A percentile compares a stretch with the other conserved stretches of the same genome.
Evolutionary conservation across 2,329 filamentous ascomycete genomes (phyloP).

Genomic region (Cordyceps farinosa): DNA sequence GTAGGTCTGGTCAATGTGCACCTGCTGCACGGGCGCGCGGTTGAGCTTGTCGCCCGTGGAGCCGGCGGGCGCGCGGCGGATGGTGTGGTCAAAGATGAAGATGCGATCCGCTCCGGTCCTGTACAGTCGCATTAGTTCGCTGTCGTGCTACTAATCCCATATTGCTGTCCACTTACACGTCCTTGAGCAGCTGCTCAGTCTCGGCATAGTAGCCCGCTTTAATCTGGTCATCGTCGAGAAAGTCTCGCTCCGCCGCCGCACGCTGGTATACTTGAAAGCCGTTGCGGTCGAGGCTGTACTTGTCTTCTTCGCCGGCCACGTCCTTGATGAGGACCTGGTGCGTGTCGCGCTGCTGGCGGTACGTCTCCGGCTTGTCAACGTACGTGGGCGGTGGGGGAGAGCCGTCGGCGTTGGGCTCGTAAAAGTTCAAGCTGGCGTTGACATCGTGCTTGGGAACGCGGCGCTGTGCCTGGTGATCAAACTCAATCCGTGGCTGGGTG

Average conservation of each 20-base stretch:
- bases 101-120: slow-evolving; percentile 54
- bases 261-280: slow-evolving; percentile 36
- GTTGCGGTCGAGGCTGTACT: slow-evolving; percentile 37
- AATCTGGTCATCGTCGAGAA: slow-evolving; percentile 57
- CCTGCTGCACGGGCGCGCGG: slow-evolving; percentile 38
- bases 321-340: slow-evolving; percentile 33
- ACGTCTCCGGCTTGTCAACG: slow-evolving; percentile 34
- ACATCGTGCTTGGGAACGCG: slow-evolving; percentile 28
- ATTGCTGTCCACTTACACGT: slow-evolving; percentile 38
- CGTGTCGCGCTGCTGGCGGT: slow-evolving; percentile 26
- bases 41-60: slow-evolving; percentile 45
- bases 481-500: slow-evolving; percentile 15
- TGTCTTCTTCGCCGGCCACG: slow-evolving; percentile 33
- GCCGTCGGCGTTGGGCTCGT: slow-evolving; percentile 40
- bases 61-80: slow-evolving; percentile 35
- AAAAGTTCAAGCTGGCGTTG: slow-evolving; percentile 36
- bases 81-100: slow-evolving; percentile 62
- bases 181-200: slow-evolving; percentile 63
- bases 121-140: background rate
- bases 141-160: background rate
- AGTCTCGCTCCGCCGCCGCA: slow-evolving; percentile 34
- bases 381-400: slow-evolving; percentile 36
- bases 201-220: slow-evolving; percentile 68
- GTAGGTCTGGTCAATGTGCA: slow-evolving; percentile 59
- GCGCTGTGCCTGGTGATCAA: background rate